Conservation (phyloP, 2,329 filamentous ascomycete species). For the Hypoxylon sp. region DNA sequence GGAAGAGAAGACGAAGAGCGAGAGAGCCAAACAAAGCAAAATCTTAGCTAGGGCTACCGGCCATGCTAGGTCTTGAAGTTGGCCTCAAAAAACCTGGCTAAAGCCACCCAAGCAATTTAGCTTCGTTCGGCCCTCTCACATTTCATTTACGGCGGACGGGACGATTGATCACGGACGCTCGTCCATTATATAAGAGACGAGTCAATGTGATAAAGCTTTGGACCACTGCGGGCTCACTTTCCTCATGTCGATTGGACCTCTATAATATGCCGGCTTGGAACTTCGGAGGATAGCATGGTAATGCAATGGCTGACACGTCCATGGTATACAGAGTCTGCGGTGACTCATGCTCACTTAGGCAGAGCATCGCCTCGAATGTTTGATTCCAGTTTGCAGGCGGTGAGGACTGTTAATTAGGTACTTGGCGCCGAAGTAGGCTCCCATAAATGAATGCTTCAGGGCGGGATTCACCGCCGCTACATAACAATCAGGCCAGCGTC, state of each 20-base stretch:
- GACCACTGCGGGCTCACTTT: background rate
- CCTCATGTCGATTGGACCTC: background rate
- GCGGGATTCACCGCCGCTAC: background rate
- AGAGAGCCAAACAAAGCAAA: background rate
- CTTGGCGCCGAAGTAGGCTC: conserved; percentile 1
- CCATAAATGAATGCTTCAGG: background rate
- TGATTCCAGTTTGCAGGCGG: background rate
- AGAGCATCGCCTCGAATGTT: background rate
- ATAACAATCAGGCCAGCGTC: background rate
- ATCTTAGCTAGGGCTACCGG: background rate
- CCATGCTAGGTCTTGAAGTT: background rate
- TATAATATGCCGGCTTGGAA: conserved; percentile 1
- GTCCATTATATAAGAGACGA: background rate
- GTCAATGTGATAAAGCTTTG: background rate
- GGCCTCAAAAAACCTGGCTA: background rate
- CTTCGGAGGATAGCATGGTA: background rate
- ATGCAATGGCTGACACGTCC: background rate
- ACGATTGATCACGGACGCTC: background rate
- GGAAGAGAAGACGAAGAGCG: conserved; percentile 6
- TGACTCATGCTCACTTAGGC: conserved; percentile 1
- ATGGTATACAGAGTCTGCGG: conserved; percentile 4
- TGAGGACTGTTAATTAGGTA: background rate
- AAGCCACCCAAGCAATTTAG: background rate
- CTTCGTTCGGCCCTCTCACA: background rate
- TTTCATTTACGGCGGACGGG: background rate